Conservation (phyloP, 495 filamentous ascomycete species). For the Hypoxylon lienhwacheense region DNA sequence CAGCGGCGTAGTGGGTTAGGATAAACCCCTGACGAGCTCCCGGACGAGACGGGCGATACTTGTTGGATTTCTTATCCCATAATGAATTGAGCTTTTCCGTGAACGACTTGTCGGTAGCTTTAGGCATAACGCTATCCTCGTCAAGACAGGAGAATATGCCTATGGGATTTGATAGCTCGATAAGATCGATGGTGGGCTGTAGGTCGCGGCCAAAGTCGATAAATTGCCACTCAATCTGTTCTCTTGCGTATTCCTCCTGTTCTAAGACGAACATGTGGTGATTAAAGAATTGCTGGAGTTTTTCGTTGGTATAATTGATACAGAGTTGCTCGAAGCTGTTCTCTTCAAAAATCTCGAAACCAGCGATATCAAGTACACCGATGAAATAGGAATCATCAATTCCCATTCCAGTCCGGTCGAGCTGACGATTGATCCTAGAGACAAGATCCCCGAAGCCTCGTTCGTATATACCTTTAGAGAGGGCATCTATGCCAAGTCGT, state of each 20-base stretch:
- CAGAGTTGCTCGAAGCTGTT: constrained; percentile 99
- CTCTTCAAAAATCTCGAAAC: constrained; percentile 97
- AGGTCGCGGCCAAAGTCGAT: constrained; percentile 98
- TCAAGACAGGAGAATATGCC: constrained; percentile 98
- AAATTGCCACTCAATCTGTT: constrained; percentile 99
- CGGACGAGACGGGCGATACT: constrained; percentile 86
- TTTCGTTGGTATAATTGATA: constrained; percentile 99
- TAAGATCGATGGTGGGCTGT: constrained; percentile 97
- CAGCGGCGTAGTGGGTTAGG: constrained; percentile 97
- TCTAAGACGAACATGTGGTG: constrained; percentile 99
- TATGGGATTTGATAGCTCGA: constrained; percentile 93
- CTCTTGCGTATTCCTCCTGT: constrained; percentile 96
- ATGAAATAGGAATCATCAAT: constrained; percentile 92
- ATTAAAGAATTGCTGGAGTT: constrained; percentile 99
- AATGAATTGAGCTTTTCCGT: constrained; percentile 95
- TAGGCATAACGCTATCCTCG: constrained; percentile 99
- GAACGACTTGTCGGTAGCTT: constrained; percentile 94
- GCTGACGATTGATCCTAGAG: constrained; percentile 83
- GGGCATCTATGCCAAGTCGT: constrained; percentile 81
- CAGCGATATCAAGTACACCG: constrained; percentile 97
- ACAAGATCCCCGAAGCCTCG: constrained; percentile 93
- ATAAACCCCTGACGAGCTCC: constrained; percentile 79
- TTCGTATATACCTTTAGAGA: constrained; percentile 97
- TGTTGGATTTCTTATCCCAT: constrained; percentile 93
- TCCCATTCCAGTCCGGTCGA: constrained; percentile 76